A percentile compares a stretch with the other conserved stretches of the same genome.
phyloP scores from a whole-genome alignment of 208 protist species.

The Tritrichomonas foetus region DNA sequence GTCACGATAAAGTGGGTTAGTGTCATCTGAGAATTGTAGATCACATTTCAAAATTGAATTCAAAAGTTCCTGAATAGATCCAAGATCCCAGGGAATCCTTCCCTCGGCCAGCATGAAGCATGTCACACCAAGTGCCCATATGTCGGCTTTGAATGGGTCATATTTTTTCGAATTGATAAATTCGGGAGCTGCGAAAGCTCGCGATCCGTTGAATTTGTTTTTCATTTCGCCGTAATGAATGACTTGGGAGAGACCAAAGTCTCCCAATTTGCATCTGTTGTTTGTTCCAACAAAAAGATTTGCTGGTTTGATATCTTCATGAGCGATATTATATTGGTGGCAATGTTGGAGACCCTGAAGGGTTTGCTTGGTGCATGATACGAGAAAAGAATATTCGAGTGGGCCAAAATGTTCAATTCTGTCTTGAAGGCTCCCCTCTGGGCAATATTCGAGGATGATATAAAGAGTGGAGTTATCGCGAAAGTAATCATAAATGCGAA shows the following conservation, averaged over 20 bases:
- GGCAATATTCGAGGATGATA: not conserved
- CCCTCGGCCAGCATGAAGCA: too few species aligned
- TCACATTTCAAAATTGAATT: too few species aligned
- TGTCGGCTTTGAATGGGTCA: not conserved
- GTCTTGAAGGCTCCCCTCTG: not conserved
- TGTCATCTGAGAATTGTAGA: too few species aligned
- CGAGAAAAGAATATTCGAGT: too few species aligned
- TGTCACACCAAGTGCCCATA: not conserved
- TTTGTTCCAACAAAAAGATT: not conserved
- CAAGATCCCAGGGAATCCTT: too few species aligned
- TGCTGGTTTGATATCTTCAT: slow-evolving; percentile 56
- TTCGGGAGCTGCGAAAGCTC: not conserved
- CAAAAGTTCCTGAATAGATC: too few species aligned
- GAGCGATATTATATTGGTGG: slow-evolving; percentile 61
- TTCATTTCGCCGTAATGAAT: not conserved
- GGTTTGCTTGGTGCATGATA: too few species aligned
- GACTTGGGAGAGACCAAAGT: not conserved
- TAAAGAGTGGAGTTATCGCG: not conserved
- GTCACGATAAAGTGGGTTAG: too few species aligned
- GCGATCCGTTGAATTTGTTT: not conserved
- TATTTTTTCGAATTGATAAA: not conserved
- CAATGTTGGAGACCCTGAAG: slow-evolving; percentile 55
- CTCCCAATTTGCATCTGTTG: not conserved
- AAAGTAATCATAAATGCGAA: slow-evolving; percentile 9
- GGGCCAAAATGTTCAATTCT: too few species aligned